These are phyloP conservation scores for Myxozyma monticola DNA, from an alignment of 805 yeast species.

Conservation along the genomic window DNA sequence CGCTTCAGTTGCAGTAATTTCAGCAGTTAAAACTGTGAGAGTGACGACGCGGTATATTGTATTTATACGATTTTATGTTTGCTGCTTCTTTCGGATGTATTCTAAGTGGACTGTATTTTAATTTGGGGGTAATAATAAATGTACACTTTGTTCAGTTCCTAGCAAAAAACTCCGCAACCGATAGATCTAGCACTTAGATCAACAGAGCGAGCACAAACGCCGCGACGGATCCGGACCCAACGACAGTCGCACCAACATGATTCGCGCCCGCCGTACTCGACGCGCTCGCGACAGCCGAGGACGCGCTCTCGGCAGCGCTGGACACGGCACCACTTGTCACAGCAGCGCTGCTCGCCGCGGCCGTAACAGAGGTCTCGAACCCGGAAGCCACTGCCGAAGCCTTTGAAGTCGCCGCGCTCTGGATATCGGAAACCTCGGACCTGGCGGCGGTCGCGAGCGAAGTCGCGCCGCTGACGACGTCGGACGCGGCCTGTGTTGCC, in stretches of 20 bases:
- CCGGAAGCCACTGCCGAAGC: slow-evolving; percentile 1
- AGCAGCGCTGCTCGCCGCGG: not conserved
- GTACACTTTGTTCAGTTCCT: too few relatives aligned
- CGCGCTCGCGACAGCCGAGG: not conserved
- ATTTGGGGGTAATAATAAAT: not conserved
- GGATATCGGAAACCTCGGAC: not conserved
- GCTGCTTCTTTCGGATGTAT: not conserved
- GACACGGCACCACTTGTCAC: not conserved
- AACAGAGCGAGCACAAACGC: slow-evolving; percentile 1
- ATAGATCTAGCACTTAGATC: not conserved
- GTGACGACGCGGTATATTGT: too few relatives aligned
- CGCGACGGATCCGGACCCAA: not conserved
- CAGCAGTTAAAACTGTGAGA: too few relatives aligned
- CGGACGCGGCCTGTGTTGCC: slow-evolving; percentile 2
- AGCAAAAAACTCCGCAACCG: not conserved
- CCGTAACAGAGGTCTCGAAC: not conserved
- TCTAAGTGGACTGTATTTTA: not conserved
- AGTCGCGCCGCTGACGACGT: slow-evolving; percentile 1
- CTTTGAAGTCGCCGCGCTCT: slow-evolving; percentile 1
- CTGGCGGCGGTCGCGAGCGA: not conserved
- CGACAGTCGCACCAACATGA: not conserved
- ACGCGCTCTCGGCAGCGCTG: slow-evolving; percentile 1
- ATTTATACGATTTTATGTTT: not conserved
- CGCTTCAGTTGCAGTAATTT: slow-evolving; percentile 8
- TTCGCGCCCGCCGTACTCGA: not conserved